Base-by-base conservation (phyloP, 345 rosid species). In the Lepidium aucheri region DNA sequence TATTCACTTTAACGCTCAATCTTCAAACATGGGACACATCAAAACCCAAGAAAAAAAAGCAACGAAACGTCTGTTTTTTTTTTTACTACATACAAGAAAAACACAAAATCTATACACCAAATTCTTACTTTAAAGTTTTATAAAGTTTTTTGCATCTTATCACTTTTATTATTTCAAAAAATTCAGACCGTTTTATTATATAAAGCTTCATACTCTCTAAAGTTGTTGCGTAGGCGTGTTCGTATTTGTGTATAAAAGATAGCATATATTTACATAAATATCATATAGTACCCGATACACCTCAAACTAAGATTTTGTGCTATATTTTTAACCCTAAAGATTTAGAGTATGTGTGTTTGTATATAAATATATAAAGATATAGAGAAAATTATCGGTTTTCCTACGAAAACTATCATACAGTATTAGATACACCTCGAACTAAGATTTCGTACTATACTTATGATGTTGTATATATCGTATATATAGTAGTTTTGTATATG, bases 1-100 rank as follows among this genome's bases (percentile, higher is more conserved):
- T 53, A 60, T 61, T 74, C 77, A 74, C 77, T 74, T 74, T 74
- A 74, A 74, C 77, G 77, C 77, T 67, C 73, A 52, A 74, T 74
- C 68, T 60, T 74, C 77, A 74, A 74, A 74, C 77, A 74, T 67
- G 73, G 73, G 68, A 74, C 68, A 52, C 24, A 67, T 53, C 77
- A 73, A 73, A 73, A 44, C 72, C 63, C 76, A 18, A 73, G 68
- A 60, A 28, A 28, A 24, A 35, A 65, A 60, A 67, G 58, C 40
- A 53, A 74, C 15, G 42, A 52, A 67, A 60, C 63, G 44, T 53
- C 38, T 67, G 58, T 74, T 60, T 60, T 41, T 43, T 50, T 15
- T 52, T 58, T 8, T n/a, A n/a, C 16, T 59, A 65, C 53, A 15
- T 33, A 9, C 41, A 41, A 41, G 11, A 65, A 41, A 51, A 42